A percentile compares a stretch with the other conserved stretches of the same genome.
Evolutionary conservation across 306 rosid genomes (phyloP).

Genomic region (Dryas alaskensis): DNA sequence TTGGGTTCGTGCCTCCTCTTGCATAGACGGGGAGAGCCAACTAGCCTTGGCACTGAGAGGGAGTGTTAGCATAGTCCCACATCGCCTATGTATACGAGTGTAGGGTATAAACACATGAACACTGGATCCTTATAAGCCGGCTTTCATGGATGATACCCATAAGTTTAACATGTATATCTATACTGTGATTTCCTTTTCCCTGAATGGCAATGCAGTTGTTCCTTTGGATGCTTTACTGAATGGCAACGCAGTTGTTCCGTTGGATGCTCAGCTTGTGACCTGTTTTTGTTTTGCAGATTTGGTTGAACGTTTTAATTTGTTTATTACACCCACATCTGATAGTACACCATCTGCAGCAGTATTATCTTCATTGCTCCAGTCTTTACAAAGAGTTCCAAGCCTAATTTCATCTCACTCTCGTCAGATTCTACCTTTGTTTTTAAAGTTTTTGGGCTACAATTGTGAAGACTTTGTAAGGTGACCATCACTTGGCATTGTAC

Average conservation of each 20-base stretch:
- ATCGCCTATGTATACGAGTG: neutral
- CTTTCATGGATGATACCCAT: neutral
- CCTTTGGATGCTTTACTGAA: neutral
- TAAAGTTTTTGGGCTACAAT: constrained; percentile 74
- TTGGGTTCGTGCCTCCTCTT: neutral
- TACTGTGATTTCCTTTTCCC: neutral
- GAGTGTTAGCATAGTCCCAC: neutral
- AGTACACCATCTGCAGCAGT: constrained; percentile 62
- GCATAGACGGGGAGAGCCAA: neutral
- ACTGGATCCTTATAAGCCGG: neutral
- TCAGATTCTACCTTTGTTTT: constrained; percentile 60
- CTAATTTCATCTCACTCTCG: constrained; percentile 61
- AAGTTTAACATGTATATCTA: neutral
- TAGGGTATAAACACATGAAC: neutral
- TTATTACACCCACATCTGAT: constrained; percentile 46
- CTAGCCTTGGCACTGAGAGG: neutral
- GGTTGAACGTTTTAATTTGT: constrained; percentile 45
- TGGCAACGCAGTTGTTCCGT: neutral
- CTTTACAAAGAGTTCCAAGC: constrained; percentile 64
- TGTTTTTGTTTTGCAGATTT: constrained; percentile 58
- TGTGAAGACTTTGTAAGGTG: constrained; percentile 53
- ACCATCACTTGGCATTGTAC: constrained; percentile 15
- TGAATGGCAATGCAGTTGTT: neutral
- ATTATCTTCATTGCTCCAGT: constrained; percentile 61
- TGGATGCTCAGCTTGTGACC: constrained; percentile 22